Evolutionary conservation across 257 asterid species (phyloP).

Genomic region (Solanum commersonii): DNA sequence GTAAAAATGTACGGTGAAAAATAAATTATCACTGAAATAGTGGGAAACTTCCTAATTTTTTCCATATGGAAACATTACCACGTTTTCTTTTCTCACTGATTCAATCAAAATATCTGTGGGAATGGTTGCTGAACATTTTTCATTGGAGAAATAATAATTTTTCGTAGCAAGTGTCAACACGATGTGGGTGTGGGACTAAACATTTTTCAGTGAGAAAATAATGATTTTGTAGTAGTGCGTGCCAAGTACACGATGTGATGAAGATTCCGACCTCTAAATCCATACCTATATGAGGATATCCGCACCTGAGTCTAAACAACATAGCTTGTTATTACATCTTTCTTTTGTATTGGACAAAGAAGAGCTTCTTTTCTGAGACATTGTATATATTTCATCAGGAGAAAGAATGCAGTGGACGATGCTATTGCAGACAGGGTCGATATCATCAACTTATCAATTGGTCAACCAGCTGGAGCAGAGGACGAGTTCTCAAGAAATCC

Average conservation of each 20-base stretch:
- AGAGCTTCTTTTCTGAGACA: neutral
- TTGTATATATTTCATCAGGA: slow-evolving; percentile 19
- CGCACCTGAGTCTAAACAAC: neutral
- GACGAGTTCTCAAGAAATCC: slow-evolving; percentile 31
- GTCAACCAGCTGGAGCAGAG: slow-evolving; percentile 15
- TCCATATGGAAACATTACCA: too few relatives aligned
- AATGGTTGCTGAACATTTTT: too few relatives aligned
- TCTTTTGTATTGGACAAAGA: neutral
- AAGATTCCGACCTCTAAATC: neutral
- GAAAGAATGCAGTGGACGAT: slow-evolving; percentile 45
- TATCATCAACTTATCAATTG: slow-evolving; percentile 53
- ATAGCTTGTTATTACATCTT: neutral
- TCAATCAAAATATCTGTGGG: too few relatives aligned
- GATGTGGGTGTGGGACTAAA: too few relatives aligned
- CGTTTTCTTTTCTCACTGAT: too few relatives aligned
- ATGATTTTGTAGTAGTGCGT: too few relatives aligned
- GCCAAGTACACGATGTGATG: neutral
- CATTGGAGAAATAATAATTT: too few relatives aligned
- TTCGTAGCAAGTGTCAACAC: neutral
- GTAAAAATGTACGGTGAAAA: too few relatives aligned
- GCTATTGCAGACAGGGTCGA: slow-evolving; percentile 65
- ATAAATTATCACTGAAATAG: too few relatives aligned
- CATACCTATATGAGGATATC: neutral
- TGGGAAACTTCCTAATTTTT: too few relatives aligned
- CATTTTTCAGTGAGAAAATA: too few relatives aligned